Percentiles rank a stretch among this genome's conserved stretches.
Evolutionary conservation across 2,329 filamentous ascomycete genomes (phyloP).

Genomic region (Lachnellula subtilissima): DNA sequence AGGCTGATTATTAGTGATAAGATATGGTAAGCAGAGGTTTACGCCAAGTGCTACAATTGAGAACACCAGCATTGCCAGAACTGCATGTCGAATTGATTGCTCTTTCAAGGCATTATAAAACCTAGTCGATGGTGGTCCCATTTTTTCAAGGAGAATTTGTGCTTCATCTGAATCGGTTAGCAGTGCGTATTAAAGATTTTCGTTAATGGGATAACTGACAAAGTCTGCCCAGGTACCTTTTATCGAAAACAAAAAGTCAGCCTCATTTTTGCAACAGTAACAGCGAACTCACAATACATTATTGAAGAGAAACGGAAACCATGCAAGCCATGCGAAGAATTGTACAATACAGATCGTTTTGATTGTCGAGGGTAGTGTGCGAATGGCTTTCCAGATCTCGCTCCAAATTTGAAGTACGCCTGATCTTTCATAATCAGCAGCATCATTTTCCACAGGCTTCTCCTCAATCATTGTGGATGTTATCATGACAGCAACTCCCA

Average conservation of each 20-base stretch:
- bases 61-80: not conserved
- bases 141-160: not conserved
- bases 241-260: not conserved
- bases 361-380: slow-evolving; percentile 5
- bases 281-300: slow-evolving; percentile 23
- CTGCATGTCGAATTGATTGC: slow-evolving; percentile 2
- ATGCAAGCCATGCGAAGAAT: slow-evolving; percentile 32
- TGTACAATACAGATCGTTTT: slow-evolving; percentile 24
- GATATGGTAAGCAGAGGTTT: not conserved
- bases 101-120: not conserved
- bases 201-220: not conserved
- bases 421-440: not conserved
- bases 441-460: slow-evolving; percentile 1
- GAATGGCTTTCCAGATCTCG: slow-evolving; percentile 1
- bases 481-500: slow-evolving; percentile 10
- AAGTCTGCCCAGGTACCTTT: not conserved
- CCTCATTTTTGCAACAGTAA: no score
- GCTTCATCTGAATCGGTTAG: not conserved
- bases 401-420: not conserved
- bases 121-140: not conserved
- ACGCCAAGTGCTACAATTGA: not conserved
- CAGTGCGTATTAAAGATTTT: not conserved
- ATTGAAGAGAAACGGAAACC: slow-evolving; percentile 35
- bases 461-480: slow-evolving; percentile 9
- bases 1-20: no score